Evolutionary conservation across 106 monocot species (phyloP).

Genomic region (Phalaenopsis equestris): DNA sequence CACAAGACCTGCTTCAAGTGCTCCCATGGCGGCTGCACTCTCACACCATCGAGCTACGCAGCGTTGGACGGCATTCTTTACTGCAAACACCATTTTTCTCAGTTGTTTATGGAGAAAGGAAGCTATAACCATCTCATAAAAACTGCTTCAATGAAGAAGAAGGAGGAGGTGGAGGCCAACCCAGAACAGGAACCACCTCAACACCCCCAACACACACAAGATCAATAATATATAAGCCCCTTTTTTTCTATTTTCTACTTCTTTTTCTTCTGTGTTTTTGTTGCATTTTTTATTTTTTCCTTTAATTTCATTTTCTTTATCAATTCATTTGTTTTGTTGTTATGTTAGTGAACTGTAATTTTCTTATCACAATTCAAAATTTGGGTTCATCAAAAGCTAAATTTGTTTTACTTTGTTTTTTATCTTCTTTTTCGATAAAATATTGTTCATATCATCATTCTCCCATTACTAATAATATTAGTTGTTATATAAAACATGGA

Average conservation of each 20-base stretch:
- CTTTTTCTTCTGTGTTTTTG: neutral
- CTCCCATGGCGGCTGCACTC: slow-evolving; percentile 64
- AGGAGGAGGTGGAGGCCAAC: slow-evolving; percentile 9
- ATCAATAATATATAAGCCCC: neutral
- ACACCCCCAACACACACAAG: neutral
- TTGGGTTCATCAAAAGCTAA: too few relatives aligned
- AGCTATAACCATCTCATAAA: slow-evolving; percentile 64
- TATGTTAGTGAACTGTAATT: too few relatives aligned
- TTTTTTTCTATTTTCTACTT: neutral
- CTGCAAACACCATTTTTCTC: slow-evolving; percentile 78
- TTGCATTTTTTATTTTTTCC: neutral
- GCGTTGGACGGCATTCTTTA: slow-evolving; percentile 76
- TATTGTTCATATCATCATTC: too few relatives aligned
- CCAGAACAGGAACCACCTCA: neutral
- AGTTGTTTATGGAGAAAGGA: slow-evolving; percentile 80
- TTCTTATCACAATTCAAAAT: neutral
- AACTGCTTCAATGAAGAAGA: slow-evolving; percentile 22
- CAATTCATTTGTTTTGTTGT: neutral
- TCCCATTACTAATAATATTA: too few relatives aligned
- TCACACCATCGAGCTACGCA: slow-evolving; percentile 61
- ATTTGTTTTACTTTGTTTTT: too few relatives aligned
- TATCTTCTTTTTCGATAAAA: too few relatives aligned
- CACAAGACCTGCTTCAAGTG: slow-evolving; percentile 85
- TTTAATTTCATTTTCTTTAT: neutral
- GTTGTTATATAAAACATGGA: too few relatives aligned